Evolutionary conservation across 768 basidiomycete genomes (phyloP).

Genomic region (Trametes gibbosa): DNA sequence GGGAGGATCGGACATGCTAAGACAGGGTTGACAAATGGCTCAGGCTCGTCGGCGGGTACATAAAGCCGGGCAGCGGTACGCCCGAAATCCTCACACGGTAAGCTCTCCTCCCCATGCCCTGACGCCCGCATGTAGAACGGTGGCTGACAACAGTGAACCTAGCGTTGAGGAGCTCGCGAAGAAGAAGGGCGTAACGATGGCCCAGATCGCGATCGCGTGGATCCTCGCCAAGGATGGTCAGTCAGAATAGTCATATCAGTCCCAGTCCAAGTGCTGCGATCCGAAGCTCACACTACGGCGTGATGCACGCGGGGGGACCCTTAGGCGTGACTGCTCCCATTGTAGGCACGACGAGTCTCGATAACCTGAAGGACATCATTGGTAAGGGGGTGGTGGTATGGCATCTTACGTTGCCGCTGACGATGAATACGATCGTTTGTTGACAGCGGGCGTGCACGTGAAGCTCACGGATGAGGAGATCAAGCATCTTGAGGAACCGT

Average conservation of each 20-base stretch:
- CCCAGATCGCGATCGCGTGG: constrained; percentile 36
- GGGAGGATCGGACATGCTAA: not conserved
- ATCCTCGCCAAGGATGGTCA: constrained; percentile 37
- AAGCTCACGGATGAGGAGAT: constrained; percentile 45
- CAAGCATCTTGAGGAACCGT: constrained; percentile 53
- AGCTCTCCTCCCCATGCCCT: not conserved
- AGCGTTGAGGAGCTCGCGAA: constrained; percentile 39
- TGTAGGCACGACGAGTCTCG: constrained; percentile 37
- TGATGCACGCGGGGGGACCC: too few species aligned
- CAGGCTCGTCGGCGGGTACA: constrained; percentile 15
- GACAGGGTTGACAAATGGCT: not conserved
- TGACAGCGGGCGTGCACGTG: not conserved
- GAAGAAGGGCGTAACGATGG: constrained; percentile 39
- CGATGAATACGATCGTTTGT: too few species aligned
- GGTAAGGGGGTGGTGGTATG: constrained; percentile 18
- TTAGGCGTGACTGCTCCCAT: constrained; percentile 40
- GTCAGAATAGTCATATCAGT: too few species aligned
- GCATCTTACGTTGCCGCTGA: too few species aligned
- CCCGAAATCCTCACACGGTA: constrained; percentile 23
- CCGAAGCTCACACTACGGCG: too few species aligned
- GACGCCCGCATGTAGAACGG: too few species aligned
- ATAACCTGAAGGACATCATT: constrained; percentile 41
- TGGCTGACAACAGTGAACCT: not conserved
- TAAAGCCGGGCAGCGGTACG: constrained; percentile 8
- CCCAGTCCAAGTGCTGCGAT: too few species aligned